These are phyloP conservation scores for Fusarium sp. DNA, from an alignment of 2,329 filamentous ascomycete genomes.

Conservation along the genomic window DNA sequence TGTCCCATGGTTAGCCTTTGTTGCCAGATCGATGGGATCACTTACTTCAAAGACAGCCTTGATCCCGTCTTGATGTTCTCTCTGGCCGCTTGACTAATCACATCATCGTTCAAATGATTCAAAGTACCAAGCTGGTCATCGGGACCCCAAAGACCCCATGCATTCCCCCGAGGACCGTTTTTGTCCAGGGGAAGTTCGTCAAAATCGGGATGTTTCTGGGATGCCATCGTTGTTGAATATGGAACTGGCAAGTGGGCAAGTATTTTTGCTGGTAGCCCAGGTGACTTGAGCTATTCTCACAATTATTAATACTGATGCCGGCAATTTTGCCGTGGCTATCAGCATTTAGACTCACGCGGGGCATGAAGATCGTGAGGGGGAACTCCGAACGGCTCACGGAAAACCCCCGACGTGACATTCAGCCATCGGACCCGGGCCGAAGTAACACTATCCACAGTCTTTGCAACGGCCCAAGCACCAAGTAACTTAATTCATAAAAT, in stretches of 20 bases:
- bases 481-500: background rate
- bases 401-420: background rate
- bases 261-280: background rate
- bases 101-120: slow-evolving; percentile 8
- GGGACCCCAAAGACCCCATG: slow-evolving; percentile 16
- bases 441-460: background rate
- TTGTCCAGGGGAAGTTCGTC: slow-evolving; percentile 15
- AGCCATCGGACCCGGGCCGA: background rate
- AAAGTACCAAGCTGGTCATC: slow-evolving; percentile 21
- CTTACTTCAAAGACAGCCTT: slow-evolving; percentile 20
- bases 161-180: slow-evolving; percentile 13
- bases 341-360: background rate
- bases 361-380: background rate
- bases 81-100: slow-evolving; percentile 1
- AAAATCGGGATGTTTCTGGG: background rate
- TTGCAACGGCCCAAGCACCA: background rate
- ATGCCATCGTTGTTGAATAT: background rate
- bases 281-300: background rate
- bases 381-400: background rate
- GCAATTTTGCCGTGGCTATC: background rate
- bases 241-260: background rate
- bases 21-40: too few species aligned
- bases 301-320: background rate
- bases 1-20: background rate
- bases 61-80: slow-evolving; percentile 16